Base-by-base conservation (phyloP, 495 filamentous ascomycete species). In the Cercophora newfieldiana region DNA sequence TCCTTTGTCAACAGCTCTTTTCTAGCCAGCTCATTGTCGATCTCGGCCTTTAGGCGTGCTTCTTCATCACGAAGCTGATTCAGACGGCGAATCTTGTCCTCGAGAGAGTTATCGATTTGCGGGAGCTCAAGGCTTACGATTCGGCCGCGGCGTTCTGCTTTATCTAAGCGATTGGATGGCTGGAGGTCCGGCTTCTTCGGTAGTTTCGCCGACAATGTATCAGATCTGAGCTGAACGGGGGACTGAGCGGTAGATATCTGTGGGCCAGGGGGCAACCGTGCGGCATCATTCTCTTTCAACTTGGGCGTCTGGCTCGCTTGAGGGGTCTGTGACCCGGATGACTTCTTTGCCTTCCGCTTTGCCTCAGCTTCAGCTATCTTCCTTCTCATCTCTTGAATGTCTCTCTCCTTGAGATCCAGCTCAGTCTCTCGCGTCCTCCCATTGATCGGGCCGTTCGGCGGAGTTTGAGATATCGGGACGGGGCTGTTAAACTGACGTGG, bases 341-440 rank as follows among this genome's bases (percentile, higher is more conserved):
- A 56, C 33, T 71, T 67, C 60, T 74, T 80, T 28, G 81, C 74
- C 68, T 83, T 87, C 37, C 79, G 79, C 64, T 83, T 85, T 31
- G 89, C 84, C 74, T 96, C 91, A 37, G 88, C 83, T 70, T 92
- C 88, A 18, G 89, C 90, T 73, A 97, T 94, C 62, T 83, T 88
- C 72, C 85, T 85, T 67, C 86, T 91, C 81, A 94, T 86, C 47
- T 83, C 83, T 72, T 91, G 85, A 57, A 97, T 94, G 65, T 89
- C 85, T 65, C 86, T 81, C 62, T 91, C 85, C 70, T 89, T 90
- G 24, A 80, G 67, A 57, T 86, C 82, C 8, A 97, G 81, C 54
- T 89, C 83, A 31, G 88, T 86, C 55, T 77, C 76, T 28, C 64
- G 60, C 31, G 53, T 64, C 44, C 55, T 69, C 28, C 48, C 62